A percentile compares a stretch with the other conserved stretches of the same genome.
Conservation (phyloP, 73 alveolate genomes). For the Paramecium sonneborni region DNA sequence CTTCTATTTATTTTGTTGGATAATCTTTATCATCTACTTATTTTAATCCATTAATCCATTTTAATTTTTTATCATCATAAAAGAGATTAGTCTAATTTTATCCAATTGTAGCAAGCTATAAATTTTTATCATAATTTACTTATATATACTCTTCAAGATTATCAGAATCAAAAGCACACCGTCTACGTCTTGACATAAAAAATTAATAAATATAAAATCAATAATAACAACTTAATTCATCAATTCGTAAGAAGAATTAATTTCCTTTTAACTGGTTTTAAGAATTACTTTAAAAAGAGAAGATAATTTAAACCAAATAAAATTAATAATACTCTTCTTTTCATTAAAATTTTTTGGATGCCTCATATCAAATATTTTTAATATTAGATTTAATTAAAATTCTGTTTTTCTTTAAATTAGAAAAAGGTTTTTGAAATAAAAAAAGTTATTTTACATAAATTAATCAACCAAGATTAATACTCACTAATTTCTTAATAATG, state of each 20-base stretch:
- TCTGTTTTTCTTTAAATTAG: too few species aligned
- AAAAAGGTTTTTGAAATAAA: too few species aligned
- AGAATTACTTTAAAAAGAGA: too few species aligned
- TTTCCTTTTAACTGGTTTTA: too few species aligned
- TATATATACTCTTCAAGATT: neutral
- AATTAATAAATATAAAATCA: neutral
- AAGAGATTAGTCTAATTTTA: neutral
- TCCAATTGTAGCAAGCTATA: neutral
- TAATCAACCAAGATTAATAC: too few species aligned
- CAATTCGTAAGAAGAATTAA: neutral
- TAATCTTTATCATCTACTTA: neutral
- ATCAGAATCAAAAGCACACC: conserved; percentile 31
- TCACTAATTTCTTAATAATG: too few species aligned
- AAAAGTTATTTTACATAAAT: too few species aligned
- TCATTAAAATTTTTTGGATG: too few species aligned
- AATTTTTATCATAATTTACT: neutral
- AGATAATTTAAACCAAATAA: too few species aligned
- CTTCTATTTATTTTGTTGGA: neutral
- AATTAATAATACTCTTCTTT: too few species aligned
- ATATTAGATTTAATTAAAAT: too few species aligned
- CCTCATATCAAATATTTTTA: too few species aligned
- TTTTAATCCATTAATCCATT: neutral
- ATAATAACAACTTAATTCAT: neutral
- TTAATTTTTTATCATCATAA: conserved; percentile 6
- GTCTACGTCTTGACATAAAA: conserved; percentile 25